Percentiles rank a stretch among this genome's conserved stretches.
phyloP scores from a whole-genome alignment of 805 yeast genomes.

The Candida peoriensis region DNA sequence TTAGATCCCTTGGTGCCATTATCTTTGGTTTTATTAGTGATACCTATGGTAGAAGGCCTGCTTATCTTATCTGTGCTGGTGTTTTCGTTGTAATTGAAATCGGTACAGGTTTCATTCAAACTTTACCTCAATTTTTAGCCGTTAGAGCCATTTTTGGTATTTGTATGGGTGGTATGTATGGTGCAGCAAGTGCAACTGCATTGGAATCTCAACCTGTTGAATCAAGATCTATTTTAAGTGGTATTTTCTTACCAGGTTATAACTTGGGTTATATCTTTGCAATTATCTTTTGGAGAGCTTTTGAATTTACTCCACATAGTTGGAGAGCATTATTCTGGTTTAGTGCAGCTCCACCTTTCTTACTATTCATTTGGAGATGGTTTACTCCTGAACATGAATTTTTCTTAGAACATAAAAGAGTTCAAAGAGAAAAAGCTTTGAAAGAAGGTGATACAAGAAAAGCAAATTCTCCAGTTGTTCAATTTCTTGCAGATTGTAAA shows the following conservation, averaged over 20 bases:
- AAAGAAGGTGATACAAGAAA: slow-evolving; percentile 19
- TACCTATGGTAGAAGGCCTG: slow-evolving; percentile 62
- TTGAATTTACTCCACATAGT: slow-evolving; percentile 43
- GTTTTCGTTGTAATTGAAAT: slow-evolving; percentile 53
- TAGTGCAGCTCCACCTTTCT: slow-evolving; percentile 59
- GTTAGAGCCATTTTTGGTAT: slow-evolving; percentile 63
- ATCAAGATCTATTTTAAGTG: slow-evolving; percentile 59
- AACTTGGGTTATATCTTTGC: slow-evolving; percentile 66
- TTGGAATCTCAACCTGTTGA: slow-evolving; percentile 57
- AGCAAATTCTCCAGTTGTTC: slow-evolving; percentile 18
- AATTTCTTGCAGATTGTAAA: slow-evolving; percentile 26
- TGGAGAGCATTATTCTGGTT: slow-evolving; percentile 79
- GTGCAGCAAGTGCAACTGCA: slow-evolving; percentile 61
- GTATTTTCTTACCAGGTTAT: slow-evolving; percentile 52
- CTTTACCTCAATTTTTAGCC: slow-evolving; percentile 52
- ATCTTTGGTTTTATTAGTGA: slow-evolving; percentile 58
- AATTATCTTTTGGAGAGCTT: slow-evolving; percentile 60
- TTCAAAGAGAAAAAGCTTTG: slow-evolving; percentile 22
- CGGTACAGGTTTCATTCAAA: slow-evolving; percentile 61
- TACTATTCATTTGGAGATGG: slow-evolving; percentile 54
- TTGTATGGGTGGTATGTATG: slow-evolving; percentile 70
- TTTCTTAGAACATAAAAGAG: slow-evolving; percentile 32
- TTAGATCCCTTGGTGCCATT: slow-evolving; percentile 19
- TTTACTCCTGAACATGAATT: slow-evolving; percentile 57
- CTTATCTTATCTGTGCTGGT: slow-evolving; percentile 47